Evolutionary conservation across 768 basidiomycete species (phyloP).

Genomic region (Suillus weaverae): DNA sequence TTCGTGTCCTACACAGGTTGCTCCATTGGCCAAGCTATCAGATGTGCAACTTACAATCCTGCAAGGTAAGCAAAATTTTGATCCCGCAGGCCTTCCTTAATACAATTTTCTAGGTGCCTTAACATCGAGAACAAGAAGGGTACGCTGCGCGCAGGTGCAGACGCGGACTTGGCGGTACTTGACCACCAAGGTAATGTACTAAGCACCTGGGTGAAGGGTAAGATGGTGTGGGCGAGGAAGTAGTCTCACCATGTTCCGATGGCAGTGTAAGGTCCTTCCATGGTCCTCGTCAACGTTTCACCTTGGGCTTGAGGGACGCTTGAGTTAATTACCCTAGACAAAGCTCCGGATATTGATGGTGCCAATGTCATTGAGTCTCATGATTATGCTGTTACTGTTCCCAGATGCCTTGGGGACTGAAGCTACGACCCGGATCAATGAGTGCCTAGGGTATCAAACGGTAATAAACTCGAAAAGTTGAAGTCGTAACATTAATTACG

Average conservation of each 20-base stretch:
- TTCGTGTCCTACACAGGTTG: conserved; percentile 83
- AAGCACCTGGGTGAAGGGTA: conserved; percentile 77
- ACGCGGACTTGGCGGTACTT: conserved; percentile 83
- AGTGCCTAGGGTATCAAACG: not conserved
- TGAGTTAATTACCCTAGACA: not conserved
- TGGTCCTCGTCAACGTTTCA: not conserved
- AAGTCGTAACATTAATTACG: not conserved
- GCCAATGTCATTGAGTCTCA: not conserved
- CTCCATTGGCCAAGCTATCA: conserved; percentile 79
- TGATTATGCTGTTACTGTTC: not conserved
- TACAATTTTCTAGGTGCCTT: conserved; percentile 52
- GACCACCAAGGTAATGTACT: conserved; percentile 65
- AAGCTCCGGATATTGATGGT: not conserved
- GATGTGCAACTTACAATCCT: conserved; percentile 83
- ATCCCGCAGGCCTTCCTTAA: conserved; percentile 2
- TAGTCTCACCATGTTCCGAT: conserved; percentile 3
- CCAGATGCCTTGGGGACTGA: not conserved
- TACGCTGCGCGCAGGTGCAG: conserved; percentile 75
- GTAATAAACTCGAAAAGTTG: not conserved
- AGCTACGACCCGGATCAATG: not conserved
- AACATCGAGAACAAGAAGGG: conserved; percentile 81
- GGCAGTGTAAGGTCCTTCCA: not conserved
- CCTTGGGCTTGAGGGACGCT: not conserved
- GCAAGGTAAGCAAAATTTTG: conserved; percentile 54
- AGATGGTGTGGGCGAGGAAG: conserved; percentile 60